Evolutionary conservation across 2,329 filamentous ascomycete species (phyloP), one percentile per base, ranked within the genome.

Genomic region (Neocatenulostroma microsporum): DNA sequence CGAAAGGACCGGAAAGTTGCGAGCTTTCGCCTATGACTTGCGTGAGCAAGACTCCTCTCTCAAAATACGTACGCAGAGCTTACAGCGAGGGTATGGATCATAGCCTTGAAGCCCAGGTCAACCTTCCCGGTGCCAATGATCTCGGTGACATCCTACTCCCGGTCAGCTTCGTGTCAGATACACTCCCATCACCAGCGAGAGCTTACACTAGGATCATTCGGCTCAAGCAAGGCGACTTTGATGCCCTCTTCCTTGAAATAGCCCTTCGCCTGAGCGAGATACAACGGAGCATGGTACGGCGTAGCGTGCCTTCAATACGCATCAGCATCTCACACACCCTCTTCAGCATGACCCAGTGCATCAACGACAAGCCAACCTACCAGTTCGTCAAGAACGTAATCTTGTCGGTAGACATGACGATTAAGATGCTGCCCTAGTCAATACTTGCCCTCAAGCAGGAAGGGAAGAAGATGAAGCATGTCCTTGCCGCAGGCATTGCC

Each of bases 401-500:
- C 77, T 86, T 86, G 61, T 86, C 82, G 62, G 80, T 84, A 60
- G 82, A 77, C 82, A 86, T 86, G 44, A 60, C 76, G 69, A 17
- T 8, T n/a, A n/a, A n/a, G 61, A 56, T 55, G 59, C 68, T 76
- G 56, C 53, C 47, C 44, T 49, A 55, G 67, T 76, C 61, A 76
- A 70, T 67, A 57, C 55, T 58, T 53, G 56, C 50, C 50, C 47
- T 40, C 49, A 38, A 37, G 36, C 40, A 45, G 44, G 41, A 55
- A 55, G 55, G 56, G 60, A 59, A 61, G n/a, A n/a, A 66, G 71
- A 76, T 76, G 75, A 80, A 81, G 81, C 81, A 84, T 80, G 76
- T 84, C 77, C 81, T 84, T 84, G 80, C n/a, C 82, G 81, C 81
- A 83, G 79, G 79, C 73, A 83, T 84, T 83, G 80, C 79, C 77